Evolutionary conservation across 2,329 filamentous ascomycete genomes (phyloP).

Genomic region (Nemania diffusa): DNA sequence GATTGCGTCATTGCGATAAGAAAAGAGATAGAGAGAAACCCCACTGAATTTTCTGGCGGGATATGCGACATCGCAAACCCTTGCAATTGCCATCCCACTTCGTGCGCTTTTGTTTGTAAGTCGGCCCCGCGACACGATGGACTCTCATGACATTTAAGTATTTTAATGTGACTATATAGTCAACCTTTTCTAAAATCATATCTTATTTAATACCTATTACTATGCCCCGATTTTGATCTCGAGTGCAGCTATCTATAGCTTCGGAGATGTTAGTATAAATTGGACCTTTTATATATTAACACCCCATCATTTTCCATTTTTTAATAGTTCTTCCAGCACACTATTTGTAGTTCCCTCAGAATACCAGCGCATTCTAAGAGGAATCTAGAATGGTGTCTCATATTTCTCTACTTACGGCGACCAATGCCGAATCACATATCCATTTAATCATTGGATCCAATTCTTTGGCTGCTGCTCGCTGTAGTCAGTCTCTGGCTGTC

Average conservation of each 20-base stretch:
- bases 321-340: background rate
- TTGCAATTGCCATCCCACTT: slow-evolving; percentile 29
- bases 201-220: background rate
- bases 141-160: background rate
- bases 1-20: slow-evolving; percentile 14
- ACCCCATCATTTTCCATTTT: background rate
- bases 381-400: slow-evolving; percentile 38
- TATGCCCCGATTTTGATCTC: background rate
- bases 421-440: slow-evolving; percentile 75
- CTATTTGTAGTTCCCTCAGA: background rate
- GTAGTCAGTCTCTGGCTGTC: slow-evolving; percentile 79
- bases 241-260: background rate
- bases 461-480: slow-evolving; percentile 86
- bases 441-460: slow-evolving; percentile 90
- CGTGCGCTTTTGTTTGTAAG: slow-evolving; percentile 6
- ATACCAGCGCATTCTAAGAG: too few relatives aligned
- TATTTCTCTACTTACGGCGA: slow-evolving; percentile 72
- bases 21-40: slow-evolving; percentile 3
- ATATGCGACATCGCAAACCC: slow-evolving; percentile 30
- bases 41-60: slow-evolving; percentile 17
- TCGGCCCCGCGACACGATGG: slow-evolving; percentile 7
- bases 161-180: slow-evolving; percentile 2
- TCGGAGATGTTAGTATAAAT: background rate
- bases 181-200: background rate
- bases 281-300: background rate